A percentile compares a stretch with the other conserved stretches of the same genome.
Conservation (phyloP, 306 rosid genomes). For the Sechiopsis laciniata region DNA sequence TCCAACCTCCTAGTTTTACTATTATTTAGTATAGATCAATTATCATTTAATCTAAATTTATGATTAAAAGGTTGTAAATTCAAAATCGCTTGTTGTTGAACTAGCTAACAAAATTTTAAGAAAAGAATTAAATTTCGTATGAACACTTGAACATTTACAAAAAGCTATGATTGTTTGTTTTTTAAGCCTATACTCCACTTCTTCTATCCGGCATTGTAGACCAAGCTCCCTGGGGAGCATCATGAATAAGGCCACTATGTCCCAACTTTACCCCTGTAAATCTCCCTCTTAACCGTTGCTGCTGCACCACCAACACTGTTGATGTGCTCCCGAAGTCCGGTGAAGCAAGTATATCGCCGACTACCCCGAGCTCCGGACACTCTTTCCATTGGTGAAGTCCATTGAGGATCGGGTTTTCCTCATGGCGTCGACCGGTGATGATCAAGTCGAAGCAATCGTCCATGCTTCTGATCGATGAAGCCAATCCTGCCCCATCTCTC, state of each 20-base stretch:
- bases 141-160: not conserved
- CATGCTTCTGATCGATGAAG: slow-evolving; percentile 29
- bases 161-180: not conserved
- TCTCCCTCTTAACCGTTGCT: slow-evolving; percentile 48
- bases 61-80: no score
- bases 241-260: slow-evolving; percentile 24
- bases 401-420: slow-evolving; percentile 28
- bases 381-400: slow-evolving; percentile 60
- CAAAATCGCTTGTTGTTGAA: no score
- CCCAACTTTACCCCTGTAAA: not conserved
- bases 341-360: slow-evolving; percentile 71
- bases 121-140: no score
- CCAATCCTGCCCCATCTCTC: slow-evolving; percentile 48
- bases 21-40: no score
- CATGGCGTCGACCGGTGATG: slow-evolving; percentile 51
- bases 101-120: no score
- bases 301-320: slow-evolving; percentile 57
- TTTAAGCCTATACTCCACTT: not conserved
- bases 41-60: no score
- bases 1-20: no score
- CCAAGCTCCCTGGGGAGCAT: slow-evolving; percentile 31
- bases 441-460: slow-evolving; percentile 60
- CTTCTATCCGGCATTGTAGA: slow-evolving; percentile 31
- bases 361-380: slow-evolving; percentile 51
- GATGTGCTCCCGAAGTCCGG: slow-evolving; percentile 41